phyloP scores from a whole-genome alignment of 2,329 filamentous ascomycete genomes.

The Stagonosporopsis cucurbitacearum region DNA sequence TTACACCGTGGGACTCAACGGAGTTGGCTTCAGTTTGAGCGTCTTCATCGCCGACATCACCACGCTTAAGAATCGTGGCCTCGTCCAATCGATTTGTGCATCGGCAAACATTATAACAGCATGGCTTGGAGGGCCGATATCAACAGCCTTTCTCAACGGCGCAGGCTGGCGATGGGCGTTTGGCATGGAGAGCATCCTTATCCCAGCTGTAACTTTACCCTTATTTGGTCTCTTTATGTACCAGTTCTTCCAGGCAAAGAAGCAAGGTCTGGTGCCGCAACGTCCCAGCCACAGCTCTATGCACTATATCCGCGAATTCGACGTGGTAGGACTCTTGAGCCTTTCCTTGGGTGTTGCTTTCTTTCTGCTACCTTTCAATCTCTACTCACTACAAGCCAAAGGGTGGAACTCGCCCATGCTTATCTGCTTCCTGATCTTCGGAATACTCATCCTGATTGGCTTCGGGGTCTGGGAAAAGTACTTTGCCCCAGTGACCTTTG shows the following conservation, averaged over 20 bases:
- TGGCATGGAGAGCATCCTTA: neutral
- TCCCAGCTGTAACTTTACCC: neutral
- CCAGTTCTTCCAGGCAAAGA: neutral
- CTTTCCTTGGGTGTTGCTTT: neutral
- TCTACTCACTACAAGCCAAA: neutral
- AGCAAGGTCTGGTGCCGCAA: neutral
- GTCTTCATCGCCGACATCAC: slow-evolving; percentile 69
- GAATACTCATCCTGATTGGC: neutral
- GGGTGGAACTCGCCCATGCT: neutral
- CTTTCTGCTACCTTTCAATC: neutral
- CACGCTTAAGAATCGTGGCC: neutral
- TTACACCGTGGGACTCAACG: slow-evolving; percentile 66
- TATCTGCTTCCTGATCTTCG: neutral
- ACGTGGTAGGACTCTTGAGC: neutral
- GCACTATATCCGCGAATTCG: neutral
- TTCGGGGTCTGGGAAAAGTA: neutral
- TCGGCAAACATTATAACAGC: neutral
- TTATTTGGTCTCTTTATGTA: neutral
- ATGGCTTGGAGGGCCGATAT: neutral
- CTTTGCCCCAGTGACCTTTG: neutral
- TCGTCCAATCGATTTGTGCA: neutral
- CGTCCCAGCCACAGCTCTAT: neutral
- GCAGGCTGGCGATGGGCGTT: neutral
- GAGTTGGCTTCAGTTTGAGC: slow-evolving; percentile 54
- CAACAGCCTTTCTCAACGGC: neutral